These are phyloP conservation scores for Populus nigra DNA, from an alignment of 345 rosid species.

Conservation along the genomic window DNA sequence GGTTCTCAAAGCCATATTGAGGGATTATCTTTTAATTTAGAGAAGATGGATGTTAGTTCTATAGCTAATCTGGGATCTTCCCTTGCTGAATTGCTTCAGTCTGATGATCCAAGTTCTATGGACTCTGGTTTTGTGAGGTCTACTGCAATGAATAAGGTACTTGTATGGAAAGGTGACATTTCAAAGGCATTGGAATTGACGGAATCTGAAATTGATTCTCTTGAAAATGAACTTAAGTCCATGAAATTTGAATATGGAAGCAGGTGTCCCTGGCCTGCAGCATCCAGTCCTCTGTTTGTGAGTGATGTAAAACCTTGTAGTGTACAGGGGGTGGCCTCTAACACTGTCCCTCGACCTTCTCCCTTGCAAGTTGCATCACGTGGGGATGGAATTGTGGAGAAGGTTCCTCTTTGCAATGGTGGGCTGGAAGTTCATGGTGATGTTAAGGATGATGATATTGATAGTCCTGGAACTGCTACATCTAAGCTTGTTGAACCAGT, in stretches of 20 bases:
- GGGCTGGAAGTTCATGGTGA: slow-evolving; percentile 33
- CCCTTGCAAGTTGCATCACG: slow-evolving; percentile 42
- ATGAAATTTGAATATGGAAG: slow-evolving; percentile 45
- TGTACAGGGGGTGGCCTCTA: slow-evolving; percentile 33
- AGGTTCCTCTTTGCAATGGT: slow-evolving; percentile 35
- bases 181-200: slow-evolving; percentile 69
- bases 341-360: slow-evolving; percentile 35
- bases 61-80: slow-evolving; percentile 55
- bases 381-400: slow-evolving; percentile 36
- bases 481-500: slow-evolving; percentile 48
- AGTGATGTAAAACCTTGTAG: slow-evolving; percentile 24
- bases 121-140: slow-evolving; percentile 59
- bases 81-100: slow-evolving; percentile 60
- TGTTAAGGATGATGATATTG: slow-evolving; percentile 51
- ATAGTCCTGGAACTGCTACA: slow-evolving; percentile 70
- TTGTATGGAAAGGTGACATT: slow-evolving; percentile 57
- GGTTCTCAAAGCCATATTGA: slow-evolving; percentile 54
- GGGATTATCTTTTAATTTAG: slow-evolving; percentile 56
- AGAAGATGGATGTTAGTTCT: slow-evolving; percentile 57
- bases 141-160: slow-evolving; percentile 58
- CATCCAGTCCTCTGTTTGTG: slow-evolving; percentile 36
- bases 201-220: slow-evolving; percentile 83
- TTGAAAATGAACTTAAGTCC: slow-evolving; percentile 67
- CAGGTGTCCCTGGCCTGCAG: slow-evolving; percentile 22
- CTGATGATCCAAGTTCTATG: slow-evolving; percentile 49